Evolutionary conservation across 2,329 filamentous ascomycete species (phyloP).

Genomic region (Fusarium sp.): DNA sequence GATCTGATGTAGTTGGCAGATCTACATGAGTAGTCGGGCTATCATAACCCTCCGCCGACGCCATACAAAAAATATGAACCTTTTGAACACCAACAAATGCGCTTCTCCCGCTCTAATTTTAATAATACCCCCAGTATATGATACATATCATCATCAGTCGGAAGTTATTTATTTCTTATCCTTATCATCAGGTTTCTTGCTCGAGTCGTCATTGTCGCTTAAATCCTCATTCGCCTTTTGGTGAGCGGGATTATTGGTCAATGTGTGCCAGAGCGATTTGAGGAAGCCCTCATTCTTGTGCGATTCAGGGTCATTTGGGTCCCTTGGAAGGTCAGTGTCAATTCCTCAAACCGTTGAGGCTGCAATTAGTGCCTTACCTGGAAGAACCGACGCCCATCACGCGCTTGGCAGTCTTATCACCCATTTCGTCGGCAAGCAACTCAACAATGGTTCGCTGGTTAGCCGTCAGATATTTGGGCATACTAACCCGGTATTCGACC

Average conservation of each 20-base stretch:
- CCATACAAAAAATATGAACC: conserved; percentile 46
- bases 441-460: conserved; percentile 95
- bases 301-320: conserved; percentile 51
- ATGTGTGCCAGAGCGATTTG: conserved; percentile 90
- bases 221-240: conserved; percentile 47
- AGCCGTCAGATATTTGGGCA: conserved; percentile 92
- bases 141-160: conserved; percentile 45
- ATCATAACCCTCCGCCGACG: conserved; percentile 42
- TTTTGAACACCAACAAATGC: conserved; percentile 53
- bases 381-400: conserved; percentile 79
- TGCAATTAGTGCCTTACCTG: conserved; percentile 40
- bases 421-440: conserved; percentile 96
- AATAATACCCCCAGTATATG: conserved; percentile 33
- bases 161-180: conserved; percentile 48
- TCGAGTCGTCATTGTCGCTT: conserved; percentile 33
- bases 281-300: conserved; percentile 90
- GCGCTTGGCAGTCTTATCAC: conserved; percentile 88
- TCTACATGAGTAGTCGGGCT: conserved; percentile 40
- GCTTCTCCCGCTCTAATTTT: conserved; percentile 40
- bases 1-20: conserved; percentile 40
- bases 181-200: conserved; percentile 43
- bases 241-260: conserved; percentile 79
- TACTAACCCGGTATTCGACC: conserved; percentile 93
- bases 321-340: conserved; percentile 20
- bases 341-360: not conserved